Conservation (phyloP, 2,329 filamentous ascomycete species). For the Polytolypa hystricis region DNA sequence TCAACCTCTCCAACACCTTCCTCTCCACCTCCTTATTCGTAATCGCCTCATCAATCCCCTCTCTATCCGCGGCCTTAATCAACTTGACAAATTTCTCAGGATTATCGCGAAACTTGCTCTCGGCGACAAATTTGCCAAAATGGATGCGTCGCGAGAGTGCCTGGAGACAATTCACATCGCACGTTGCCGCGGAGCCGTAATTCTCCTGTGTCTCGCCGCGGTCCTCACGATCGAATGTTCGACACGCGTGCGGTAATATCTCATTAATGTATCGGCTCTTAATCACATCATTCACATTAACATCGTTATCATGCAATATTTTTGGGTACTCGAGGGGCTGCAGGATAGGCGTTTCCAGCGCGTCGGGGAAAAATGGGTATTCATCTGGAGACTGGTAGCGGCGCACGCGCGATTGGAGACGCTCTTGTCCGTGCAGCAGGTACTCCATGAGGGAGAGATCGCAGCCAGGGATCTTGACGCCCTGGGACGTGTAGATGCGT, state of each 20-base stretch:
- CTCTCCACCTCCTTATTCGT: conserved; percentile 81
- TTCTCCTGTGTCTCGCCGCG: conserved; percentile 82
- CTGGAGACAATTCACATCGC: conserved; percentile 83
- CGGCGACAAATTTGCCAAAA: conserved; percentile 97
- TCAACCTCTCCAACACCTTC: conserved; percentile 77
- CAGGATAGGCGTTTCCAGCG: conserved; percentile 70
- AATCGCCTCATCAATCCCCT: conserved; percentile 79
- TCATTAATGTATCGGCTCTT: conserved; percentile 72
- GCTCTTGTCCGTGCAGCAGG: conserved; percentile 82
- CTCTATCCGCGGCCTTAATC: conserved; percentile 69
- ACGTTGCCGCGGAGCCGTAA: conserved; percentile 84
- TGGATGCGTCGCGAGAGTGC: conserved; percentile 84
- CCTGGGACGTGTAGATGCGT: conserved; percentile 72
- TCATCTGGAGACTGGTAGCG: conserved; percentile 95
- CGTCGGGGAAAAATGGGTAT: conserved; percentile 88
- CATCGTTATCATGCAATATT: conserved; percentile 77
- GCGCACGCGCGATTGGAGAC: conserved; percentile 80
- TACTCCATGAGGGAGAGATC: conserved; percentile 82
- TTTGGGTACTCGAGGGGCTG: conserved; percentile 76
- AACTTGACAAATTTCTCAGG: conserved; percentile 67
- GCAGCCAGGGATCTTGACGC: conserved; percentile 64
- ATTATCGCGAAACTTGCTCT: conserved; percentile 84
- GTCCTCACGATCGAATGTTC: conserved; percentile 59
- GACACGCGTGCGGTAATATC: conserved; percentile 75
- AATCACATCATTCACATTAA: conserved; percentile 82